Base-by-base conservation (phyloP, 208 protist genomes). In the Novymonas esmeraldas region DNA sequence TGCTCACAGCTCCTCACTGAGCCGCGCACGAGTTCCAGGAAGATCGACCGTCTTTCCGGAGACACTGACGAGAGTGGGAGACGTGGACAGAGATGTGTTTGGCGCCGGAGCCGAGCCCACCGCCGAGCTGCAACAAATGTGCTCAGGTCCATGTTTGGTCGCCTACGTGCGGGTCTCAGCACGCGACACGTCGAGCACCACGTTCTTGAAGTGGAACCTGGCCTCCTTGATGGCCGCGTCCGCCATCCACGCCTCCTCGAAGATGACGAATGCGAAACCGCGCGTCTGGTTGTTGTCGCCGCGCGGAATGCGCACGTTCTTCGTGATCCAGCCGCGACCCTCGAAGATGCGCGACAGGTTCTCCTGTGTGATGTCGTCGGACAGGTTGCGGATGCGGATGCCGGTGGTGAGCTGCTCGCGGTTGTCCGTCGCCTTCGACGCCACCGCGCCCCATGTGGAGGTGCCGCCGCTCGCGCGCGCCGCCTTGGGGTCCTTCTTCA, bases 251-350 rank as follows among this genome's bases (percentile, higher is more conserved):
- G 73, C 33, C 31, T 79, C 72, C n/a, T 57, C 58, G 68, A 89
- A 96, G 0, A 82, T 87, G 44, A 96, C 81, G 36, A 93, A 96
- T n/a, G 83, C 85, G 64, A 88, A 96, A 9, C 91, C 91, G 45
- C 76, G 77, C 60, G 76, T 77, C 60, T 93, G 81, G 26, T 79
- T 80, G 28, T 89, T 94, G 34, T 50, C 64, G 59, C 59, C 79
- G 14, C 44, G 78, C 0, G 83, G 73, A 51, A 96, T 75, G 65
- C 82, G 89, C 18, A 94, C 63, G 22, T 76, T 71, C 59, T 86
- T 76, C 34, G 88, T 80, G 42, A 50, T 67, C 61, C 57, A 78
- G 26, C 76, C 78, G 36, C 82, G 59, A n/a, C 76, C 76, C 69
- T 79, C 64, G 67, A 96, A 94, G 56, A 96, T 90, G 64, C 76